Conservation (phyloP, 768 basidiomycete species). For the Peribolospora baueri region DNA sequence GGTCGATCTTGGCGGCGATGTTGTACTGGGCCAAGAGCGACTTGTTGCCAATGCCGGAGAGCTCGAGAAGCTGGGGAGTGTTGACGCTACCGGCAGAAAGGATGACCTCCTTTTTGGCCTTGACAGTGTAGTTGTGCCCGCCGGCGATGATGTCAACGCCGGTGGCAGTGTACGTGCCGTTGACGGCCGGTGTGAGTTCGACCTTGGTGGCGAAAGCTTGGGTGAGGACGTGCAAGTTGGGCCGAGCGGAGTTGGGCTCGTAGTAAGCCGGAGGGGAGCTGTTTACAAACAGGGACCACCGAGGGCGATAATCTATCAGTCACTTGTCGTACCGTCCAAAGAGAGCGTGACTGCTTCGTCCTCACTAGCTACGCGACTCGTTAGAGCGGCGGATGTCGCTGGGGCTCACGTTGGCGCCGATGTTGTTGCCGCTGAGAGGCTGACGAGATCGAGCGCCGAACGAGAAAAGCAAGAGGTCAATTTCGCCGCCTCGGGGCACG, state of each 20-base stretch:
- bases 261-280: slow-evolving; percentile 7
- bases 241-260: slow-evolving; percentile 11
- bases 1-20: slow-evolving; percentile 2
- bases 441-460: too few relatives aligned
- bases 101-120: slow-evolving; percentile 2
- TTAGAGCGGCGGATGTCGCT: not conserved
- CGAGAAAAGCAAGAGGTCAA: not conserved
- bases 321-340: too few relatives aligned
- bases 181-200: not conserved
- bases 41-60: slow-evolving; percentile 11
- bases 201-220: slow-evolving; percentile 20
- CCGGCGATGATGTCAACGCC: not conserved
- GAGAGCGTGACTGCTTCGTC: too few relatives aligned
- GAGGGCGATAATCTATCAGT: not conserved
- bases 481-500: not conserved
- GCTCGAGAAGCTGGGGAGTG: slow-evolving; percentile 13
- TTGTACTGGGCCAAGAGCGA: not conserved
- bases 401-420: not conserved
- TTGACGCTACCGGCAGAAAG: slow-evolving; percentile 10
- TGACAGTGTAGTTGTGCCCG: not conserved
- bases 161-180: not conserved
- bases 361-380: not conserved
- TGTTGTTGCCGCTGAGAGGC: not conserved
- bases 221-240: slow-evolving; percentile 21
- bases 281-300: not conserved